Evolutionary conservation across 768 basidiomycete species (phyloP).

Genomic region (Porpolomopsis calyptriformis): DNA sequence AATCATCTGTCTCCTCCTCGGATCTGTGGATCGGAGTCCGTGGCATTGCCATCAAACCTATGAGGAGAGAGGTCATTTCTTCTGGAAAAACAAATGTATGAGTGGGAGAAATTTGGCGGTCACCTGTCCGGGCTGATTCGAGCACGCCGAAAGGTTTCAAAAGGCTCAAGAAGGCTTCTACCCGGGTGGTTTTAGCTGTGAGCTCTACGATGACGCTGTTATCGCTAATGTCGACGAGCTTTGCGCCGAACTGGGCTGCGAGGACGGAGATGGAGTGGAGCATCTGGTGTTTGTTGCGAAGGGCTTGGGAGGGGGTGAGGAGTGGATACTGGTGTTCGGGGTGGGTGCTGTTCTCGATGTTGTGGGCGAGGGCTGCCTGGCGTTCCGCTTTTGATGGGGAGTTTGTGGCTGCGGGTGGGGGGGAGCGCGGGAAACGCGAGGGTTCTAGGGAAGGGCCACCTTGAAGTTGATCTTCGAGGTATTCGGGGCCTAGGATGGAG

Average conservation of each 20-base stretch:
- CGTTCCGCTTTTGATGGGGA: slow-evolving; percentile 43
- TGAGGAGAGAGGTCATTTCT: not conserved
- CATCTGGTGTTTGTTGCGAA: slow-evolving; percentile 83
- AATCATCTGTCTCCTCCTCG: slow-evolving; percentile 46
- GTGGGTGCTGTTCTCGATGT: slow-evolving; percentile 43
- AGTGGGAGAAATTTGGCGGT: slow-evolving; percentile 20
- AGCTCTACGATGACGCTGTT: slow-evolving; percentile 92
- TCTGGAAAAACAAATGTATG: slow-evolving; percentile 3
- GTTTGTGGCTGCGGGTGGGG: slow-evolving; percentile 34
- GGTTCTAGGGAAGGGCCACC: slow-evolving; percentile 81
- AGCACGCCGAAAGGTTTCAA: slow-evolving; percentile 92
- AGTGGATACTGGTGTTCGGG: slow-evolving; percentile 10
- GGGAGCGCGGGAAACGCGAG: too few species aligned
- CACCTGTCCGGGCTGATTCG: slow-evolving; percentile 90
- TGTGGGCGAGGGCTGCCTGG: slow-evolving; percentile 62
- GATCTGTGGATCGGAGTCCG: slow-evolving; percentile 72
- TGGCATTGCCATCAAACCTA: slow-evolving; percentile 97
- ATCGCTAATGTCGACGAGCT: slow-evolving; percentile 90
- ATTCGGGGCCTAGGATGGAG: slow-evolving; percentile 95
- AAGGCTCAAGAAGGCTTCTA: slow-evolving; percentile 86
- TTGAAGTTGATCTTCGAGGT: slow-evolving; percentile 81
- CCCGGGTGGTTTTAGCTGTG: slow-evolving; percentile 82
- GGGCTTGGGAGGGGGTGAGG: slow-evolving; percentile 67
- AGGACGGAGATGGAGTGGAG: slow-evolving; percentile 80
- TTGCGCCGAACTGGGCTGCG: slow-evolving; percentile 80